These are phyloP conservation scores for Plasmodium coatneyi DNA, from an alignment of 169 alveolate species.

Conservation along the genomic window DNA sequence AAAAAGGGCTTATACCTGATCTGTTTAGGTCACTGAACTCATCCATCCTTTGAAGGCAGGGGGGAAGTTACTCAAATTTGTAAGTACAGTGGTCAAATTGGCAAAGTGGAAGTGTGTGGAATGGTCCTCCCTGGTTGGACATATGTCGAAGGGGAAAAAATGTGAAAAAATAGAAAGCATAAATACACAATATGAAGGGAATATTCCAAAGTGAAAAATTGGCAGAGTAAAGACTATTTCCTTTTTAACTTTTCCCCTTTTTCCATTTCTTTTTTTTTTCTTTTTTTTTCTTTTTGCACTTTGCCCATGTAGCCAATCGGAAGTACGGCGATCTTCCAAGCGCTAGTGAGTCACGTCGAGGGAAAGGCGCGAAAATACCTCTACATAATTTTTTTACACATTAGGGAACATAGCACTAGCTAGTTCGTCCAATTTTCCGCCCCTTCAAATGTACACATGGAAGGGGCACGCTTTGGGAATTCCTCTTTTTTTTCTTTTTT, in stretches of 20 bases:
- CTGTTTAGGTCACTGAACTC: background rate
- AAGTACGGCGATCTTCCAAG: background rate
- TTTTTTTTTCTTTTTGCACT: background rate
- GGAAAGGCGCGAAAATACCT: background rate
- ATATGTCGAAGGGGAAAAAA: background rate
- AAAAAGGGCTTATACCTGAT: background rate
- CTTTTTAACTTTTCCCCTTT: background rate
- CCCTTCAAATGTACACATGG: background rate
- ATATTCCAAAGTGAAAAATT: background rate
- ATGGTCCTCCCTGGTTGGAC: background rate
- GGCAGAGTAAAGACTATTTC: background rate
- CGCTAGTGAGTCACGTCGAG: conserved; percentile 1
- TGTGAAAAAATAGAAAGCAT: background rate
- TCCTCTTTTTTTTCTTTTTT: background rate
- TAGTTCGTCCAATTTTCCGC: background rate
- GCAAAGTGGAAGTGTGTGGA: background rate
- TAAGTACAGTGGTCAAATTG: background rate
- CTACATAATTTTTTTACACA: background rate
- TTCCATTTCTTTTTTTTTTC: background rate
- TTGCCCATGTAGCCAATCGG: background rate
- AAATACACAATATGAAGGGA: background rate
- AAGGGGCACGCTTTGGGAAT: background rate
- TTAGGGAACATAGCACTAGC: background rate
- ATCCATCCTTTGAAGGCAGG: background rate
- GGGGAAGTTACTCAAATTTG: background rate